Conservation (phyloP, 768 basidiomycete species). For the Mycena galericulata region DNA sequence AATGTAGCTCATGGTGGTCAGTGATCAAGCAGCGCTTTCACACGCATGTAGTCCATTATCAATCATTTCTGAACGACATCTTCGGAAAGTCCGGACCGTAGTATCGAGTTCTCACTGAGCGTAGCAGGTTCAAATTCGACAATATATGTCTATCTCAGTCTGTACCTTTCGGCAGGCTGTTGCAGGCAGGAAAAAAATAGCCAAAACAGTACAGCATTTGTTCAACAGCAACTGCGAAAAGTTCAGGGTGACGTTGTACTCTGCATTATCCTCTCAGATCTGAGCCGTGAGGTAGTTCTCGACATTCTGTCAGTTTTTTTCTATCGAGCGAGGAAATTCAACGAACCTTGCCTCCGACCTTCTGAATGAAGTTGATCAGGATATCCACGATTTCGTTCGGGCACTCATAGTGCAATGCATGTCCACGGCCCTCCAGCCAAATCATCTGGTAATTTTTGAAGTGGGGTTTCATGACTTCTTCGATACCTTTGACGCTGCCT, state of each 20-base stretch:
- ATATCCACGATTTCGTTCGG: constrained; percentile 39
- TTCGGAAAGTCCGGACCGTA: too few species aligned
- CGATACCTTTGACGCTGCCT: constrained; percentile 38
- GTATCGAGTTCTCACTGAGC: too few species aligned
- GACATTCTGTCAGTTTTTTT: background rate
- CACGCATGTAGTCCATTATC: too few species aligned
- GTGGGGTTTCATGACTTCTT: constrained; percentile 41
- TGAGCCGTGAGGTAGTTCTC: background rate
- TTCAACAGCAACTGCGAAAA: too few species aligned
- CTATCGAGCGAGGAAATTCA: background rate
- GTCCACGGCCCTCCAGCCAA: constrained; percentile 45
- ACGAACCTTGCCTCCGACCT: constrained; percentile 15
- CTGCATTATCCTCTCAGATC: too few species aligned
- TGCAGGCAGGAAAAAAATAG: too few species aligned
- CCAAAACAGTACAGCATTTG: too few species aligned
- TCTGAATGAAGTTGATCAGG: constrained; percentile 13
- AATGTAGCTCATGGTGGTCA: constrained; percentile 26
- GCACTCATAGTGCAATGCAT: constrained; percentile 49
- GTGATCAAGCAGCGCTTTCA: background rate
- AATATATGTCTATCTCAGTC: too few species aligned
- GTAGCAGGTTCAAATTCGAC: too few species aligned
- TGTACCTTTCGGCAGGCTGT: too few species aligned
- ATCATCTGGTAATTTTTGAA: constrained; percentile 48
- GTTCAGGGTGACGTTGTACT: too few species aligned
- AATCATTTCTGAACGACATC: too few species aligned